phyloP scores from a whole-genome alignment of 164 flowering plant genomes.

The Stephania yunnanensis region DNA sequence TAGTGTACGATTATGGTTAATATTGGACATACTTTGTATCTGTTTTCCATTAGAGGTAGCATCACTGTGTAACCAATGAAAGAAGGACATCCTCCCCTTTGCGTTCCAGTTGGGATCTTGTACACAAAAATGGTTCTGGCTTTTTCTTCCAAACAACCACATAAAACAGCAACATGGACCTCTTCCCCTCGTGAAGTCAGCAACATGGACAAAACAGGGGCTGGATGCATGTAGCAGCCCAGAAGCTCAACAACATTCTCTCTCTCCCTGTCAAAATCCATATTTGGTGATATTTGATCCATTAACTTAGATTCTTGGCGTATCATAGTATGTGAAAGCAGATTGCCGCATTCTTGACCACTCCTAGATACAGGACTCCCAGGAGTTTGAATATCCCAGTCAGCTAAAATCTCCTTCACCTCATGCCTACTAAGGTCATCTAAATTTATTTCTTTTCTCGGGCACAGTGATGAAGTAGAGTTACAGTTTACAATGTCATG shows the following conservation, averaged over 20 bases:
- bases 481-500: neutral
- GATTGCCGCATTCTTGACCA: constrained; percentile 4
- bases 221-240: constrained; percentile 67
- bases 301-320: neutral
- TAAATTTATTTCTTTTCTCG: constrained; percentile 10
- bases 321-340: constrained; percentile 1
- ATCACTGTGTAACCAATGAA: constrained; percentile 57
- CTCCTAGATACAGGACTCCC: neutral
- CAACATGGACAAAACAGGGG: constrained; percentile 50
- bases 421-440: constrained; percentile 4
- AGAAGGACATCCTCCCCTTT: constrained; percentile 49
- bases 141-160: constrained; percentile 42
- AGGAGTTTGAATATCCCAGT: constrained; percentile 11
- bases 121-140: constrained; percentile 53
- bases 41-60: constrained; percentile 34
- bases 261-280: constrained; percentile 24
- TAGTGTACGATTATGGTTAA: neutral
- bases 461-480: constrained; percentile 11
- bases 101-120: constrained; percentile 35
- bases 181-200: constrained; percentile 34
- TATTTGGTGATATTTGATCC: constrained; percentile 3
- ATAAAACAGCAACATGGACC: constrained; percentile 54
- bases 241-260: constrained; percentile 37
- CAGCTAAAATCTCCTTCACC: constrained; percentile 17
- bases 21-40: constrained; percentile 42